These are phyloP conservation scores for Pseudozyma pruni DNA, from an alignment of 1,284 basidiomycete species.

Conservation along the genomic window DNA sequence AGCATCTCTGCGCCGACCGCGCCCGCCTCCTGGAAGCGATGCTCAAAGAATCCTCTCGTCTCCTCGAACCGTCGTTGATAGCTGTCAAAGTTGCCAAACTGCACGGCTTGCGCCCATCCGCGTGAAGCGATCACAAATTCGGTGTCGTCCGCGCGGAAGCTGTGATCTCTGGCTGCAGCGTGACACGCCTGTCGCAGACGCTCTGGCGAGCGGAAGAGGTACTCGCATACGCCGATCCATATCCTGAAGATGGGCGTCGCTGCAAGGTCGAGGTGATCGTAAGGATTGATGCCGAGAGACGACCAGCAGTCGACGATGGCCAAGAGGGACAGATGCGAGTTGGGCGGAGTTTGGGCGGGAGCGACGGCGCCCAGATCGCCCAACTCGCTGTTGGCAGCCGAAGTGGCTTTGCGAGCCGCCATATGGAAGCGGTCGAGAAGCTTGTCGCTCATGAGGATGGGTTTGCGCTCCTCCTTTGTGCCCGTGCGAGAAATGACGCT, in stretches of 20 bases:
- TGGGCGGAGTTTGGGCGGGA: conserved; percentile 70
- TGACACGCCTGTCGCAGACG: conserved; percentile 55
- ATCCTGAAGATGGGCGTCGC: conserved; percentile 95
- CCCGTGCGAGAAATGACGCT: conserved; percentile 43
- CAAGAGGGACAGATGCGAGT: conserved; percentile 93
- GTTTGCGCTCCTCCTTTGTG: conserved; percentile 69
- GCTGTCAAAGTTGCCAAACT: conserved; percentile 89
- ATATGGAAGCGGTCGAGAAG: conserved; percentile 90
- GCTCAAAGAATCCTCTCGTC: conserved; percentile 84
- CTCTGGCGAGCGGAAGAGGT: conserved; percentile 80
- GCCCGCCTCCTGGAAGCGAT: conserved; percentile 85
- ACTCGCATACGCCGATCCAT: conserved; percentile 97
- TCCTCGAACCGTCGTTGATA: conserved; percentile 84
- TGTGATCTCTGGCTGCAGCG: conserved; percentile 81
- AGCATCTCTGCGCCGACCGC: conserved; percentile 89
- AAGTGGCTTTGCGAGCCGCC: conserved; percentile 71
- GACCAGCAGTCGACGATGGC: conserved; percentile 99
- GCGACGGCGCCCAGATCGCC: conserved; percentile 24
- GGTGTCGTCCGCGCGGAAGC: conserved; percentile 86
- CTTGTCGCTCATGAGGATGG: conserved; percentile 86
- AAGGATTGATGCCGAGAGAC: conserved; percentile 85
- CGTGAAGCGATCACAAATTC: conserved; percentile 94
- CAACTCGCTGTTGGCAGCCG: conserved; percentile 5
- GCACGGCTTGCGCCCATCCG: conserved; percentile 83
- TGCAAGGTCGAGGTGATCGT: conserved; percentile 89